phyloP scores from a whole-genome alignment of 495 filamentous ascomycete species.

The Cryomyces antarcticus region DNA sequence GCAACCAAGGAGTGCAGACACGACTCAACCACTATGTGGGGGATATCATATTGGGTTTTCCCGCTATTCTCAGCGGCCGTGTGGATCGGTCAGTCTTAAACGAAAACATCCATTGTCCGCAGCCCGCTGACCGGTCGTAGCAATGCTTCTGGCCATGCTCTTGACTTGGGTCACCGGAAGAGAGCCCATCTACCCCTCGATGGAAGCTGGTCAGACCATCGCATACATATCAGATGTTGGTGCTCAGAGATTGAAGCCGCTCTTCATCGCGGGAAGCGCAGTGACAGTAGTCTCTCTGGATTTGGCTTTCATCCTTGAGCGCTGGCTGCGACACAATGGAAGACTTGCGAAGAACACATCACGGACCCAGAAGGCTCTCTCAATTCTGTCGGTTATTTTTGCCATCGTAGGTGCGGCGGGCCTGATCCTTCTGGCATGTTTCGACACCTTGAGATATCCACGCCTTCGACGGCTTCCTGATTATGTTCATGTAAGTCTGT shows the following conservation, averaged over 20 bases:
- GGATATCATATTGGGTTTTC: constrained; percentile 46
- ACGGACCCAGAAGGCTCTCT: constrained; percentile 45
- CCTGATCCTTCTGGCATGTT: constrained; percentile 63
- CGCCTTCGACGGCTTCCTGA: constrained; percentile 50
- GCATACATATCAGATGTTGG: constrained; percentile 61
- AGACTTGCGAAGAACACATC: constrained; percentile 52
- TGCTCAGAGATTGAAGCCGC: constrained; percentile 49
- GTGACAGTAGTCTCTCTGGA: constrained; percentile 74
- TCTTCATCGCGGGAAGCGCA: constrained; percentile 66
- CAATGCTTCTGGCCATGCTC: constrained; percentile 49
- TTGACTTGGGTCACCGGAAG: constrained; percentile 46
- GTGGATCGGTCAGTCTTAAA: constrained; percentile 44
- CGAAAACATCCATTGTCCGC: too few relatives aligned
- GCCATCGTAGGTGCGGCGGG: constrained; percentile 58
- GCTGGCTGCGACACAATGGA: constrained; percentile 60
- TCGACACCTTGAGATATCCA: constrained; percentile 53
- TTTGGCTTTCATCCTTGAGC: constrained; percentile 58
- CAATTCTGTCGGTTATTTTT: constrained; percentile 45
- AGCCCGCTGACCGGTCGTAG: constrained; percentile 12
- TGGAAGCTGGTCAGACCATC: constrained; percentile 44
- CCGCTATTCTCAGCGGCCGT: constrained; percentile 59
- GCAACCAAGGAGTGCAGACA: too few relatives aligned
- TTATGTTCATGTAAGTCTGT: constrained; percentile 53
- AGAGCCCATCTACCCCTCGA: constrained; percentile 40
- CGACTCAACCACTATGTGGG: constrained; percentile 6